Conservation (phyloP, 352 stramenopile species). For the Vaucheria bursata region DNA sequence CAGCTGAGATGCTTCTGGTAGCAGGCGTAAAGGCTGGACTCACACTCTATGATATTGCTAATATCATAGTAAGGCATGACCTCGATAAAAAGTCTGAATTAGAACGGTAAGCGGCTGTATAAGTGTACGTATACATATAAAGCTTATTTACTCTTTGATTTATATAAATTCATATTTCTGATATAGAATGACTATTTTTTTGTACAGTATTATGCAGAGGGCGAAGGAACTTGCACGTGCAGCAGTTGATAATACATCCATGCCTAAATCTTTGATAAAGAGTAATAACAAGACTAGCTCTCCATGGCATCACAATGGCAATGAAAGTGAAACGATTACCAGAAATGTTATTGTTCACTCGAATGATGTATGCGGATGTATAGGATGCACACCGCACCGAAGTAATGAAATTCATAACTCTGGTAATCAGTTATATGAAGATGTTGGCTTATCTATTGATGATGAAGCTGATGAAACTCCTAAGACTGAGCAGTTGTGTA, state of each 20-base stretch:
- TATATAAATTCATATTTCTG: constrained; percentile 13
- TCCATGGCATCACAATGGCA: neutral
- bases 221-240: constrained; percentile 26
- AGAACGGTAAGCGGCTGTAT: neutral
- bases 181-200: no score
- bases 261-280: neutral
- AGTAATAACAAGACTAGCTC: neutral
- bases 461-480: no score
- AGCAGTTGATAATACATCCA: constrained; percentile 23
- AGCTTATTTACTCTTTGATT: neutral
- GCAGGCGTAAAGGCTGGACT: constrained; percentile 59
- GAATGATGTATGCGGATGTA: no score
- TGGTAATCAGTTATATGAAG: no score
- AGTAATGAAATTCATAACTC: no score
- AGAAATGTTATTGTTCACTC: no score
- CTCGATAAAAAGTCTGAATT: constrained; percentile 40
- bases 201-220: neutral
- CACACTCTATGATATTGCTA: constrained; percentile 65
- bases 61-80: constrained; percentile 37
- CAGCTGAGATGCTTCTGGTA: constrained; percentile 59
- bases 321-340: neutral
- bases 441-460: no score
- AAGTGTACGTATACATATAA: neutral
- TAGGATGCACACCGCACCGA: no score
- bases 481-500: no score